Evolutionary conservation across 176 grass and related monocot species (phyloP).

Genomic region (Rhynchospora pubera): DNA sequence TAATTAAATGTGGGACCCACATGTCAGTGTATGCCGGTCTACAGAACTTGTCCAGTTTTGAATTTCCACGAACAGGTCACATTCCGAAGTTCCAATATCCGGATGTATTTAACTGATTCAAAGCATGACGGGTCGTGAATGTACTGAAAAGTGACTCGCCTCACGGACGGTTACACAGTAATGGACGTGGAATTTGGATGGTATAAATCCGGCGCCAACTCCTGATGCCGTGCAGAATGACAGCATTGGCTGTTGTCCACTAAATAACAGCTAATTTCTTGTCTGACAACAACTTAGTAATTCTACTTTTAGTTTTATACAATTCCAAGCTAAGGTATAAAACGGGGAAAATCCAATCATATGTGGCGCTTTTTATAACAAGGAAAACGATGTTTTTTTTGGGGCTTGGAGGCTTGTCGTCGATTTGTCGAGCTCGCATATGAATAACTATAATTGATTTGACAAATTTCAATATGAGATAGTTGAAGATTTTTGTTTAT

Average conservation of each 20-base stretch:
- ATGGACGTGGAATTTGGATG: background rate
- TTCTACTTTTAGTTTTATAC: background rate
- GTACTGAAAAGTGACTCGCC: too few species aligned
- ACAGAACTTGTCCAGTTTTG: background rate
- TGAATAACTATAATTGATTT: too few species aligned
- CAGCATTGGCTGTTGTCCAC: slow-evolving; percentile 22
- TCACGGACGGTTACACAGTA: background rate
- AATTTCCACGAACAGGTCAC: background rate
- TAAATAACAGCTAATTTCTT: slow-evolving; percentile 22
- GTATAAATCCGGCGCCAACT: slow-evolving; percentile 17
- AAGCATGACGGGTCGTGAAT: background rate
- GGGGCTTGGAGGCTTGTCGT: background rate
- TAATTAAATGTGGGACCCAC: background rate
- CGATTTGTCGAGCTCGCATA: background rate
- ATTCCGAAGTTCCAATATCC: background rate
- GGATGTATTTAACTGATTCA: background rate
- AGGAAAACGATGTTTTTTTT: background rate
- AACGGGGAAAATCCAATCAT: background rate
- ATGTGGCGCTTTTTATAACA: background rate
- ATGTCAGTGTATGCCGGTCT: background rate
- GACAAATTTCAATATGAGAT: too few species aligned
- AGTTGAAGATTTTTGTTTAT: too few species aligned
- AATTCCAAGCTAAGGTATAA: background rate
- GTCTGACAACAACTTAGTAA: slow-evolving; percentile 3
- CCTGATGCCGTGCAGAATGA: background rate